Evolutionary conservation across 2,329 filamentous ascomycete species (phyloP), one percentile per base, ranked within the genome.

Genomic region (Aschersonia sp.): DNA sequence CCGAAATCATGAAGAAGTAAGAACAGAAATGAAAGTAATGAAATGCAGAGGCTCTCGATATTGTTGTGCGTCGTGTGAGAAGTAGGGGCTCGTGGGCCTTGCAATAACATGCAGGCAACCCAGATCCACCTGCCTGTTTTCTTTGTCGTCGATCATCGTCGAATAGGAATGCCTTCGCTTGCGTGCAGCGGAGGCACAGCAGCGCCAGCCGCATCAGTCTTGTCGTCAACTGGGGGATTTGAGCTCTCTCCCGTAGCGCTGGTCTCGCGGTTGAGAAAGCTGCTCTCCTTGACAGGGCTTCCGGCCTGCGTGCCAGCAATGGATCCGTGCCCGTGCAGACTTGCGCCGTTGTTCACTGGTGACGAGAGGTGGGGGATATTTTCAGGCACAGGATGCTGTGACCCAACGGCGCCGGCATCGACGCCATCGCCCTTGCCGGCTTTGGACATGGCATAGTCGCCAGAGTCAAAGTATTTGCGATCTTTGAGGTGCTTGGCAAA

Each of bases 401-500:
- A 89, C 59, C 92, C 92, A 60, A 98, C 87, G 60, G 84, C 84
- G 62, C 90, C 94, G 51, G 94, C 87, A 62, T 94, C 90, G 60
- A 92, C 84, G 62, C 92, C 85, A 61, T 89, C 86, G 65, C 87
- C 88, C 72, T 97, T 97, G 68, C 92, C 92, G 50, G 92, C 92
- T 73, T 95, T 95, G 67, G 85, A 90, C 70, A 95, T 85, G 61
- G 89, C 89, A 61, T 95, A 95, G 71, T 95, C 88, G 61, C 88
- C 89, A 51, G 85, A 92, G 72, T 95, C 88, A 68, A 95, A 95
- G 72, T 95, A 95, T 72, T 94, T 98, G 73, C 92, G 89, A 67
- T 97, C 92, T 77, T 95, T 95, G 63, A 97, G 79, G 65, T 97
- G 94, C 74, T 97, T 97, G 74, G 94, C 88, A 58, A 97, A 83